Base-by-base conservation (phyloP, 2,329 filamentous ascomycete species). In the Neospermospora avenae region DNA sequence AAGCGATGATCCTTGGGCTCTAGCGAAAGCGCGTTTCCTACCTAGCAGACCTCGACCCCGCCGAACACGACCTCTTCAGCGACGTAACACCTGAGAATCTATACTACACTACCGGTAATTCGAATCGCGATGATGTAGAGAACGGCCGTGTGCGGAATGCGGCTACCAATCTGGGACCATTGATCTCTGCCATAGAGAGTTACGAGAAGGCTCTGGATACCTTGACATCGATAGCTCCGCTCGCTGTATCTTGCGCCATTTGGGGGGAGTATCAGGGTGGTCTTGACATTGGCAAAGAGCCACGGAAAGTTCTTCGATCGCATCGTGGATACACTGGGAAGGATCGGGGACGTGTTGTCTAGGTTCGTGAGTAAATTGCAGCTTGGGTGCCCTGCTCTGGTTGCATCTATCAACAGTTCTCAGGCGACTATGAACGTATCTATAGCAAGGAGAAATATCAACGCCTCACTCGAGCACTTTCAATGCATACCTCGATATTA, bases 401-500 rank as follows among this genome's bases (percentile, higher is more conserved):
- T 31, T 1, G 31, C 49, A 28, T 22, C 39, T 42, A 22, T 44
- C 13, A 58, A 52, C 39, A 10, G 3, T 16, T 22, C 28, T 6
- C 16, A 62, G 53, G 52, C 24, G 61, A 63, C 11, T 67, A 63
- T 28, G 51, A 64, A 42, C 48, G 60, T 3, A 62, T 67, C 11
- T 67, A 59, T 35, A 22, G 57, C 35, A 20, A 41, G 22, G 35
- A 59, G 13, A 63, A 64, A 20, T 55, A 67, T 39, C 37, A 28
- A n/a, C 58, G 63, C 10, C 45, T 65, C 5, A 58, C 34, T 1
- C 44, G 63, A 59, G 54, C 61, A 4, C 10, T 63, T 61, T 61
- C 14, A 37, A 57, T 44, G 41, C 63, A 18, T 65, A 67, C 45
- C 59, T 67, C 11, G 61, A 65, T 10, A 64, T 65, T 18, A 60